These are phyloP conservation scores for Colletotrichum liriopes DNA, from an alignment of 2,329 filamentous ascomycete species.

Conservation along the genomic window DNA sequence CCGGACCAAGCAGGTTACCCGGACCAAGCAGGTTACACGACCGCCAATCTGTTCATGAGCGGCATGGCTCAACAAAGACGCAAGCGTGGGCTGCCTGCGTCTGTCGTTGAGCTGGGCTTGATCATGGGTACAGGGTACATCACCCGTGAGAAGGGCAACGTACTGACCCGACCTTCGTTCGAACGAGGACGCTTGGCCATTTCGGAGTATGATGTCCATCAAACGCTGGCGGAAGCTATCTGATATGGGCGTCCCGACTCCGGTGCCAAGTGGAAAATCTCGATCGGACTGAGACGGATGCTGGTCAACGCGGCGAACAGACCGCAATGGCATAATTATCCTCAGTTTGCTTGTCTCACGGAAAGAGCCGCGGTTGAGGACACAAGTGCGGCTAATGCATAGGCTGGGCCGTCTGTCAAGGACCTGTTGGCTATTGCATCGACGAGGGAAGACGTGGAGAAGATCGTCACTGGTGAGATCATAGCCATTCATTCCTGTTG, in stretches of 20 bases:
- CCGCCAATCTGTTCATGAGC: slow-evolving; percentile 61
- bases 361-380: not conserved
- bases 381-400: not conserved
- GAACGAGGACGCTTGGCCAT: slow-evolving; percentile 37
- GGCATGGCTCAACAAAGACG: slow-evolving; percentile 54
- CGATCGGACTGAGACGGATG: slow-evolving; percentile 21
- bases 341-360: slow-evolving; percentile 10
- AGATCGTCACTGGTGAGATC: slow-evolving; percentile 5
- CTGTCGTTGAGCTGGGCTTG: slow-evolving; percentile 55
- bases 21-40: slow-evolving; percentile 56
- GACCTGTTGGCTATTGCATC: not conserved
- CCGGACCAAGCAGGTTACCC: slow-evolving; percentile 21
- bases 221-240: slow-evolving; percentile 60
- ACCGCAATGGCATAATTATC: slow-evolving; percentile 5
- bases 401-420: not conserved
- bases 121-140: slow-evolving; percentile 61
- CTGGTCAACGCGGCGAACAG: slow-evolving; percentile 7
- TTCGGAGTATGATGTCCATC: slow-evolving; percentile 54
- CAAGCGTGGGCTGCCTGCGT: slow-evolving; percentile 54
- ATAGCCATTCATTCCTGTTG: too few species aligned
- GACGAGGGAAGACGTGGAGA: not conserved
- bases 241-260: slow-evolving; percentile 49
- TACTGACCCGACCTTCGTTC: slow-evolving; percentile 28
- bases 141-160: slow-evolving; percentile 37
- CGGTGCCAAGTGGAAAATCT: slow-evolving; percentile 14